Conservation (phyloP, 1,284 basidiomycete species). For the Anthracocystis setariae region DNA sequence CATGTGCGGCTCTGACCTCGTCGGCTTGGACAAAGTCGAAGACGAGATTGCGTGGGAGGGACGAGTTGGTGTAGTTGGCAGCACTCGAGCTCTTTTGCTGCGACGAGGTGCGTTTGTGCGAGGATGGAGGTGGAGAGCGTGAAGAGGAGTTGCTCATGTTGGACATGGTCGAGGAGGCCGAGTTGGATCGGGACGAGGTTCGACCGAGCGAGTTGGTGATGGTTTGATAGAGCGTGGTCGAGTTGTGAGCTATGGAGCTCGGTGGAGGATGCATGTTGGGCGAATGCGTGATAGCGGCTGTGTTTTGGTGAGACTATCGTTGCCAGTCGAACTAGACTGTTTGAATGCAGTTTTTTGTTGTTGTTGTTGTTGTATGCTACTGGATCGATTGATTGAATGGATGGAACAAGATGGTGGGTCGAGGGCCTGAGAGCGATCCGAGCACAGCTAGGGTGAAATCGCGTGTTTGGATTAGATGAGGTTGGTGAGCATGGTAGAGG, state of each 20-base stretch:
- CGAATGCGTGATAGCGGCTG: not conserved
- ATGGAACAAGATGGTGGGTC: not conserved
- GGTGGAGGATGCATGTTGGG: constrained; percentile 51
- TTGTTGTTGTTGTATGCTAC: too few species aligned
- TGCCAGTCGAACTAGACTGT: not conserved
- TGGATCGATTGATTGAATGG: not conserved
- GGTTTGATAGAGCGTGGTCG: constrained; percentile 47
- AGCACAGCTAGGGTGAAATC: constrained; percentile 1
- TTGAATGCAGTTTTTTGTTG: constrained; percentile 6
- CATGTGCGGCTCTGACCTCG: constrained; percentile 55
- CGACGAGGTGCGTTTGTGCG: constrained; percentile 36
- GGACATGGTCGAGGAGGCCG: constrained; percentile 40
- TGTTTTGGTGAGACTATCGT: not conserved
- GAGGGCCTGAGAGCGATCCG: not conserved
- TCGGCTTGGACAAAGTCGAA: constrained; percentile 59
- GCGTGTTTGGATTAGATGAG: too few species aligned
- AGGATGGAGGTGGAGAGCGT: constrained; percentile 23
- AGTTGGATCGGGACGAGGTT: constrained; percentile 41
- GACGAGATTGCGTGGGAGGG: constrained; percentile 39
- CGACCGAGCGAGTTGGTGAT: constrained; percentile 44
- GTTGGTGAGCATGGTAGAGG: not conserved
- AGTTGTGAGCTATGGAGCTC: constrained; percentile 47
- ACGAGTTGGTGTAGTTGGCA: constrained; percentile 12
- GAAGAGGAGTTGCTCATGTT: constrained; percentile 41
- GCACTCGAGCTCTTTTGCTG: constrained; percentile 11